These are phyloP conservation scores for Aspergillus fructus DNA, from an alignment of 2,329 filamentous ascomycete genomes.

Conservation along the genomic window DNA sequence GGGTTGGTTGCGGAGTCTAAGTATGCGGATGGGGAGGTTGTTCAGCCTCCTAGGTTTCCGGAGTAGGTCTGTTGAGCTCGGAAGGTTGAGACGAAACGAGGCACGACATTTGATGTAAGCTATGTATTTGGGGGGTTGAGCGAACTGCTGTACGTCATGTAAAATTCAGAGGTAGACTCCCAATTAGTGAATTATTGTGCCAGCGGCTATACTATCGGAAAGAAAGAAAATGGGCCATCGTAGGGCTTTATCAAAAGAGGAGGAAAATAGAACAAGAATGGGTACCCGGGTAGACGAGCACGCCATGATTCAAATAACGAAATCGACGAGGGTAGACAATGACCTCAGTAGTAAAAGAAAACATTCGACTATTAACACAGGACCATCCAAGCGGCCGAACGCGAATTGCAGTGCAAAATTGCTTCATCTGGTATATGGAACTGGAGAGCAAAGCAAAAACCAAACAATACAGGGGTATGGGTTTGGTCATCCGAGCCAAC, in stretches of 20 bases:
- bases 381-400: background rate
- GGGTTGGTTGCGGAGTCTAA: conserved; percentile 66
- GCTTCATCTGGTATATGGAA: conserved; percentile 8
- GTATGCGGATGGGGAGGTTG: conserved; percentile 42
- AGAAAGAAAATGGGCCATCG: background rate
- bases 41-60: conserved; percentile 42
- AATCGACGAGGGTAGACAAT: conserved; percentile 4
- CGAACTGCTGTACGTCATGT: background rate
- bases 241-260: conserved; percentile 11
- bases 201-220: conserved; percentile 4
- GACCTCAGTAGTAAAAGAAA: background rate
- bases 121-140: background rate
- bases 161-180: background rate
- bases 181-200: conserved; percentile 10
- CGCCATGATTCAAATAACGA: background rate
- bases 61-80: conserved; percentile 20
- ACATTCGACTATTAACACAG: conserved; percentile 9
- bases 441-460: conserved; percentile 1
- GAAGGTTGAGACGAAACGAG: background rate
- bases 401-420: conserved; percentile 4
- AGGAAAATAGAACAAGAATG: conserved; percentile 7
- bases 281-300: background rate
- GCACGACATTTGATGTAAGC: background rate
- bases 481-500: conserved; percentile 4
- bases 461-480: conserved; percentile 7